Conservation (phyloP, 2,329 filamentous ascomycete species). For the Pseudogymnoascus sp. region DNA sequence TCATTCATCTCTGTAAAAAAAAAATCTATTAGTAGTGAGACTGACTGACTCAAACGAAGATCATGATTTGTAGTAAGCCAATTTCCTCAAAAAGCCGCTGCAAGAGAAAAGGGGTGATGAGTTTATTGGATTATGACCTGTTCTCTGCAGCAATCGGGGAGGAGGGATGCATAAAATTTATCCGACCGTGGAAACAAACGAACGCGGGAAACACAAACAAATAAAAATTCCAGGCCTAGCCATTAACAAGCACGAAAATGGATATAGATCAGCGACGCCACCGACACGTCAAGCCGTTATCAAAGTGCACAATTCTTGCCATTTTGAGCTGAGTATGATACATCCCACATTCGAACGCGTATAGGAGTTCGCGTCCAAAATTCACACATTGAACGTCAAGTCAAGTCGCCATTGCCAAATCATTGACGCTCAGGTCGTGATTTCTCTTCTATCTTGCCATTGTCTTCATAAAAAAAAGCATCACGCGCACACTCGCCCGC, state of each 20-base stretch:
- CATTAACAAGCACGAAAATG: not conserved
- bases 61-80: not conserved
- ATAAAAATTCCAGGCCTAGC: not conserved
- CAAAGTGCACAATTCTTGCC: slow-evolving; percentile 6
- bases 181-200: not conserved
- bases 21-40: not conserved
- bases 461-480: not conserved
- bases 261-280: slow-evolving; percentile 2
- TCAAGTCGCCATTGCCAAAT: not conserved
- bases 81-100: not conserved
- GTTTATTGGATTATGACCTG: not conserved
- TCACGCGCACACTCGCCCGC: not conserved
- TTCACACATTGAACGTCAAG: not conserved
- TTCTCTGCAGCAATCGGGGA: not conserved
- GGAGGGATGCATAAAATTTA: slow-evolving; percentile 5
- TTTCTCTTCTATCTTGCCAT: not conserved
- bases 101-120: not conserved
- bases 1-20: not conserved
- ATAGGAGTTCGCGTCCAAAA: slow-evolving; percentile 1
- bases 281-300: not conserved
- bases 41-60: not conserved
- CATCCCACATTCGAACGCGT: slow-evolving; percentile 1
- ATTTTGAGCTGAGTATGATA: not conserved
- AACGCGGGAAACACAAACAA: not conserved
- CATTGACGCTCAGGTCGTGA: not conserved